Evolutionary conservation across 805 yeast species (phyloP), one percentile per base, ranked within the genome.

Genomic region (Candida sithepensis): DNA sequence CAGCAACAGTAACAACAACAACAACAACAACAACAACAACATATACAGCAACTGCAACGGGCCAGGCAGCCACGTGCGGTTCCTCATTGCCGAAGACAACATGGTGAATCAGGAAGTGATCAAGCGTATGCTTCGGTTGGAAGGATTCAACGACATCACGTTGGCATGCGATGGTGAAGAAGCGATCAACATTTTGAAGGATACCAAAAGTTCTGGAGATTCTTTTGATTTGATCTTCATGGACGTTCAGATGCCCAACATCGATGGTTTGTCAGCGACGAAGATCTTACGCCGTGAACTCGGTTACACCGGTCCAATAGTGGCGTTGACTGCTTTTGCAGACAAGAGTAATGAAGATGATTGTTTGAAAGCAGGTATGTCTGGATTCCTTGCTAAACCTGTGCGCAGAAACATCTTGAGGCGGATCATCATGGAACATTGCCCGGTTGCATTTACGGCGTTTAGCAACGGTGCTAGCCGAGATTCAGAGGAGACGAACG

Each of bases 231-330:
- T 92, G 45, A 80, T 94, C 2, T 88, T 92, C 61, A 92, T 92
- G 99, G 99, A 92, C 66, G 95, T 92, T 44, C 97, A 92, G 67
- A 92, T 91, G 98, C 98, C 98, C 4, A 84, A 81, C 58, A 74
- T 90, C 55, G 97, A 92, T 63, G 99, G 99, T 2, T 69, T 91
- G 26, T 72, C 81, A 22, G 96, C 97, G 0, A 90, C 98, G 0
- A 79, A 72, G 51, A 73, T 77, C 59, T 85, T 92, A 32, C 73
- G 97, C 40, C 67, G 72, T 16, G 82, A 85, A 39, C 64, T 86
- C 50, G 69, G 75, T 4, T 87, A 78, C 59, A 61, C 63, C 1
- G 77, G 78, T 6, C 97, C 97, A 0, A 90, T 94, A 48, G 94
- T 92, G 34, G 98, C 97, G 0, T 75, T 92, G 46, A 91, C 98